Percentiles rank a stretch among this genome's conserved stretches.
These are phyloP conservation scores for Chloranthus sessilifolius DNA, from an alignment of 164 flowering plant species.

Conservation along the genomic window DNA sequence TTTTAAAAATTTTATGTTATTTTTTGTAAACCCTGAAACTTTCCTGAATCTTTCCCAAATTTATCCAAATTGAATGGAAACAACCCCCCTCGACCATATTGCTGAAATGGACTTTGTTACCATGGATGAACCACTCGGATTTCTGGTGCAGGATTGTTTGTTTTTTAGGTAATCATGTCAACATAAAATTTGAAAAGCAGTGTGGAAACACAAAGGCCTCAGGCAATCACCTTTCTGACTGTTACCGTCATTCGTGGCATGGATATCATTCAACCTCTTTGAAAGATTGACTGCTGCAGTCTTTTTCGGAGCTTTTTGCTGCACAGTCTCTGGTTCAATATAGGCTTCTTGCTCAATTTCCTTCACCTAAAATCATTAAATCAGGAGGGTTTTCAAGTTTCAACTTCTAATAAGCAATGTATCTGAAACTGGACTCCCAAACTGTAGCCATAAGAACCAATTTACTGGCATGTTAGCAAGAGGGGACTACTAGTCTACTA, in stretches of 20 bases:
- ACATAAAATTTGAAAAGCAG: too few relatives aligned
- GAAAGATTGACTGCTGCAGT: conserved; percentile 79
- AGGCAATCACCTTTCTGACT: conserved; percentile 56
- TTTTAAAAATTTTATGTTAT: too few relatives aligned
- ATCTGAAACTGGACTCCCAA: conserved; percentile 1
- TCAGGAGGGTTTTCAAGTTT: not conserved
- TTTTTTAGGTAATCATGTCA: too few relatives aligned
- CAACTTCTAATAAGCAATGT: too few relatives aligned
- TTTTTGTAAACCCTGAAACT: too few relatives aligned
- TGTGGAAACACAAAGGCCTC: not conserved
- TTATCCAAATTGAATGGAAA: too few relatives aligned
- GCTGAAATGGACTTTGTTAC: too few relatives aligned
- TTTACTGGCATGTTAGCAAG: too few relatives aligned
- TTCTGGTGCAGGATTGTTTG: too few relatives aligned
- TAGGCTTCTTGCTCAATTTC: conserved; percentile 66
- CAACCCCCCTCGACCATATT: too few relatives aligned
- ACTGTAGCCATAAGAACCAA: not conserved
- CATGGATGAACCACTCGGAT: too few relatives aligned
- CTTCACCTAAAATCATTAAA: conserved; percentile 48
- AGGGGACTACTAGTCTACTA: conserved; percentile 1
- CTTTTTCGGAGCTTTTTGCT: conserved; percentile 53
- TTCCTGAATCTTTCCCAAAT: too few relatives aligned
- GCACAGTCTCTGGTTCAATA: conserved; percentile 42
- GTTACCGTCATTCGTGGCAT: conserved; percentile 54
- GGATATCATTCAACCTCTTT: conserved; percentile 66